Percentiles rank a stretch among this genome's conserved stretches.
Evolutionary conservation across 306 rosid genomes (phyloP).

Genomic region (Hylodesmum podocarpum): DNA sequence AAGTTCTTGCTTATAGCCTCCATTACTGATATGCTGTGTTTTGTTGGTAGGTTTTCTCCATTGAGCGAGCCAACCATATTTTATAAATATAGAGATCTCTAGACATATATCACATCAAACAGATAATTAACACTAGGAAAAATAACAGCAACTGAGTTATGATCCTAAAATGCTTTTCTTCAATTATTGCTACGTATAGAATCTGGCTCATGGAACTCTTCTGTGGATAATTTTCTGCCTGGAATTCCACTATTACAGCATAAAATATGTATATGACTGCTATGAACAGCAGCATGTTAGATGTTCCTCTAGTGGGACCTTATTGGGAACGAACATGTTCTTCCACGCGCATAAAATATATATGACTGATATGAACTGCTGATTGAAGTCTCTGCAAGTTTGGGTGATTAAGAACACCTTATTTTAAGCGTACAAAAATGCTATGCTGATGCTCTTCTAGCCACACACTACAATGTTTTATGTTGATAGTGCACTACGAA

Average conservation of each 20-base stretch:
- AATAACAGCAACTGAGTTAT: not conserved
- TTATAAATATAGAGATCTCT: not conserved
- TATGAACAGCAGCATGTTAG: constrained; percentile 26
- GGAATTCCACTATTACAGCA: constrained; percentile 15
- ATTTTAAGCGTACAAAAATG: constrained; percentile 14
- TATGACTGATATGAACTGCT: not conserved
- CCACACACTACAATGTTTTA: constrained; percentile 23
- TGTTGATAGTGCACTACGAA: constrained; percentile 19
- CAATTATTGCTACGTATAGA: constrained; percentile 23
- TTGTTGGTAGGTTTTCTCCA: constrained; percentile 20
- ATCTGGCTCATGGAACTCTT: constrained; percentile 37
- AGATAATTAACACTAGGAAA: constrained; percentile 6
- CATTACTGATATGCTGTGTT: constrained; percentile 8
- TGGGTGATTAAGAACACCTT: constrained; percentile 17
- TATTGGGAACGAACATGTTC: constrained; percentile 34
- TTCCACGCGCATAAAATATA: constrained; percentile 14
- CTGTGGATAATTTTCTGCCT: not conserved
- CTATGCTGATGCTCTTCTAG: constrained; percentile 14
- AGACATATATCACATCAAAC: constrained; percentile 3
- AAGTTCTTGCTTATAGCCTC: constrained; percentile 31
- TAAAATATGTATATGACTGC: constrained; percentile 25
- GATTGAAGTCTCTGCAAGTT: constrained; percentile 20
- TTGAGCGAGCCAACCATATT: not conserved
- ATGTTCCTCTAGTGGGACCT: constrained; percentile 2
- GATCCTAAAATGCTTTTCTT: constrained; percentile 25